These are phyloP conservation scores for Cryphonectria nitschkei DNA, from an alignment of 2,329 filamentous ascomycete genomes.

Conservation along the genomic window DNA sequence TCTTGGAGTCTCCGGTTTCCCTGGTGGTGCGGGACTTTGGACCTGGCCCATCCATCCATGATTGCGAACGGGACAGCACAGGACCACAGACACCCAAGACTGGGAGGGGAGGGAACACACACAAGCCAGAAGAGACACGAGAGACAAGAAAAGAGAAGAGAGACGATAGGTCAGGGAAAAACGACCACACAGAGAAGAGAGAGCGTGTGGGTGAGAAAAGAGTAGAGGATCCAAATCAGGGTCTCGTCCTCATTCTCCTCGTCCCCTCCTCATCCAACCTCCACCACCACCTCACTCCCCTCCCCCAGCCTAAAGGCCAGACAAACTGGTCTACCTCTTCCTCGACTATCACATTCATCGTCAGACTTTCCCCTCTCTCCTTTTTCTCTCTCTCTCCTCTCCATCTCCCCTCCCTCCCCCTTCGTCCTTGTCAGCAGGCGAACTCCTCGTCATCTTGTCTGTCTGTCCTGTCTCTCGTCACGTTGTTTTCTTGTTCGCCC, in stretches of 20 bases:
- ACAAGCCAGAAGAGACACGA: constrained; percentile 23
- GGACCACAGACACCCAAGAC: constrained; percentile 10
- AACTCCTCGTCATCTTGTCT: constrained; percentile 30
- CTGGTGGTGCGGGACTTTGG: constrained; percentile 24
- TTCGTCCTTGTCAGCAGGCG: constrained; percentile 8
- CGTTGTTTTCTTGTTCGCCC: constrained; percentile 27
- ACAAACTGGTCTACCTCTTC: background rate
- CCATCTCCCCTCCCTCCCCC: constrained; percentile 13
- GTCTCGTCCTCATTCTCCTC: constrained; percentile 11
- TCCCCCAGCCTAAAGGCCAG: background rate
- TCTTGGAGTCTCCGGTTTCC: constrained; percentile 14
- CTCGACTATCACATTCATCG: constrained; percentile 16
- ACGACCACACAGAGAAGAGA: background rate
- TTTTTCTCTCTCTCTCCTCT: background rate
- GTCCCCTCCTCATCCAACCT: no score
- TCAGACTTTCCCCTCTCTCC: constrained; percentile 22
- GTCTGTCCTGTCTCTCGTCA: constrained; percentile 36
- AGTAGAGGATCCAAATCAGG: constrained; percentile 17
- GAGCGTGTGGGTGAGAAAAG: background rate
- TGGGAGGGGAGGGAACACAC: background rate
- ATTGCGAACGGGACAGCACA: constrained; percentile 23
- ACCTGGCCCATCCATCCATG: constrained; percentile 14
- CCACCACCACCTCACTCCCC: background rate
- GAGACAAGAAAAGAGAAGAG: constrained; percentile 4
- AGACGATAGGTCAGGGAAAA: background rate